Base-by-base conservation (phyloP, 495 filamentous ascomycete genomes). In the Hypoxylon rickii region DNA sequence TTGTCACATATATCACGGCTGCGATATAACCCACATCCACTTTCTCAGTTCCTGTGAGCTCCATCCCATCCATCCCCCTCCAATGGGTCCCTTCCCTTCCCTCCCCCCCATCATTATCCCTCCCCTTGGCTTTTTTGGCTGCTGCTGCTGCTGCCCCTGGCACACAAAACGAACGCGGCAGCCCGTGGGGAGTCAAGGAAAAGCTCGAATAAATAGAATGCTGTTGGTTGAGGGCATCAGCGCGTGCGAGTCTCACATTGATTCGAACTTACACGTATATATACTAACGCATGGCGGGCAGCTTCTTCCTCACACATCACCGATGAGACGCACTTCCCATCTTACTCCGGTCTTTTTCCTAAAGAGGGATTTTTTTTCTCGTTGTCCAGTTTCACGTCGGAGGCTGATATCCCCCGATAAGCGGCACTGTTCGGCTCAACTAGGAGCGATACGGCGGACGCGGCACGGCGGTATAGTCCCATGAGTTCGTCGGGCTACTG, bases 1-100 rank as follows among this genome's bases (percentile, higher is more conserved):
- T 68, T 59, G 63, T 68, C 66, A 68, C 66, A 53, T 65, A 63
- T 68, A 63, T 55, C 60, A 66, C 58, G 44, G 59, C 55, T 61
- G 51, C 56, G 57, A 51, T 66, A 66, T 66, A 68, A 58, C 65
- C 65, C 62, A 56, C 62, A 65, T 61, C 53, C 64, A 57, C 61
- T 42, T 51, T 45, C 38, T 49, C 26, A 46, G 50, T 51, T 47
- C 56, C 40, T 67, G 45, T 24, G 49, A 61, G 46, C 46, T 48
- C 10, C 10, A 4, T 10, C 24, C 24, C 24, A 4, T 4, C 34
- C 31, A 19, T 41, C 50, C 48, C 44, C 53, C 42, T 63, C 60
- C 55, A 67, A 51, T 64, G 34, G 34, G 40, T 24, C n/a, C n/a
- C n/a, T n/a, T n/a, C n/a, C n/a, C n/a, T n/a, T n/a, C n/a, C n/a